These are phyloP conservation scores for Aechmea fasciata DNA, from an alignment of 176 grass and related monocot species.

Conservation along the genomic window DNA sequence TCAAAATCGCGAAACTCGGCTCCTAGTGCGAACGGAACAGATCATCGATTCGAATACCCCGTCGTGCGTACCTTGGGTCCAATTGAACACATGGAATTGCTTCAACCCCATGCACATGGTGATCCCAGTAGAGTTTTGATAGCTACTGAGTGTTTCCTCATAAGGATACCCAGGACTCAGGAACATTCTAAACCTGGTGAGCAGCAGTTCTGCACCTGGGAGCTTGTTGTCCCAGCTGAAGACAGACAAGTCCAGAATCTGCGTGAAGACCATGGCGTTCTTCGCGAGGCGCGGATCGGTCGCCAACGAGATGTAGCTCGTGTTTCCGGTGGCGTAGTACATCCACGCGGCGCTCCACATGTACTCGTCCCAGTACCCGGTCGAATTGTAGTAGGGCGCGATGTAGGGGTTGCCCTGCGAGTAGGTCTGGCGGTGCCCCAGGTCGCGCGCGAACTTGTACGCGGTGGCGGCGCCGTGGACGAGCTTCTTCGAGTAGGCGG, in stretches of 20 bases:
- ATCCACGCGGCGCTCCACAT: constrained; percentile 98
- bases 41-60: not conserved
- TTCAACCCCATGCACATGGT: constrained; percentile 76
- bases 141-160: constrained; percentile 68
- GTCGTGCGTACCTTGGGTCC: constrained; percentile 15
- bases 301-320: constrained; percentile 56
- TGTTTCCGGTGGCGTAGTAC: constrained; percentile 95
- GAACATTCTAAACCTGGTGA: constrained; percentile 77
- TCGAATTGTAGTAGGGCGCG: constrained; percentile 74
- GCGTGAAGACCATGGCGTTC: constrained; percentile 56
- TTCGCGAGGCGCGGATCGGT: constrained; percentile 68
- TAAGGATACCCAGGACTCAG: constrained; percentile 84
- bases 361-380: constrained; percentile 88
- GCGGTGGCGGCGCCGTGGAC: constrained; percentile 37
- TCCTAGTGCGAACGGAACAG: too few relatives aligned
- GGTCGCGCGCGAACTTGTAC: constrained; percentile 71
- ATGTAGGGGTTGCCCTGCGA: constrained; percentile 40
- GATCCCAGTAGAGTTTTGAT: constrained; percentile 64
- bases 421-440: constrained; percentile 41
- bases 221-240: constrained; percentile 99
- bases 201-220: constrained; percentile 66
- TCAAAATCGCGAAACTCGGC: not conserved
- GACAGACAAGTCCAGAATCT: constrained; percentile 58
- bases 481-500: constrained; percentile 74
- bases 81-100: constrained; percentile 61